Evolutionary conservation across 768 basidiomycete species (phyloP).

Genomic region (Pholiota microspora): DNA sequence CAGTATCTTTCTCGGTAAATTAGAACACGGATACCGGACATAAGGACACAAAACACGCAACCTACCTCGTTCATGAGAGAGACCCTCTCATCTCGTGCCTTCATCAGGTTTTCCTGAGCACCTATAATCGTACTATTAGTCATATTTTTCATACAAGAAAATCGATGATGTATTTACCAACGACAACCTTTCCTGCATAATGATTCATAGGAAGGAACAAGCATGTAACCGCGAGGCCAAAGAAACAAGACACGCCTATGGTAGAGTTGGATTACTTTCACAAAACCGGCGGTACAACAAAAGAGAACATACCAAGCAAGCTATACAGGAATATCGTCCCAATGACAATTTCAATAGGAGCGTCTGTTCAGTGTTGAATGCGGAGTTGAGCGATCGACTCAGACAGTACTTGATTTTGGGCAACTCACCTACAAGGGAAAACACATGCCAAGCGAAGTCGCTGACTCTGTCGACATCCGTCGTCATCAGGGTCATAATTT

Average conservation of each 20-base stretch:
- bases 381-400: no score
- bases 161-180: background rate
- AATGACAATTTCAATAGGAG: conserved; percentile 19
- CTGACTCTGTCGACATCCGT: conserved; percentile 90
- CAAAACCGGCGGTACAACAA: background rate
- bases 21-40: conserved; percentile 25
- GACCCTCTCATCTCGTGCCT: conserved; percentile 82
- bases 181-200: conserved; percentile 19
- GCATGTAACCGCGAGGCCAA: conserved; percentile 19
- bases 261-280: no score
- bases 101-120: conserved; percentile 50
- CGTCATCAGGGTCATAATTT: conserved; percentile 96
- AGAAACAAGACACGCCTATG: conserved; percentile 19
- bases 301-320: conserved; percentile 11
- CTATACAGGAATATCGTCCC: conserved; percentile 18
- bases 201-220: conserved; percentile 22
- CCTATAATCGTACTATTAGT: background rate
- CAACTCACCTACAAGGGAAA: conserved; percentile 68
- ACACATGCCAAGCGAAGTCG: conserved; percentile 80
- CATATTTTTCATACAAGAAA: background rate
- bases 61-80: conserved; percentile 82
- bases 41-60: conserved; percentile 38
- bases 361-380: conserved; percentile 14
- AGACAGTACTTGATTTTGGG: no score
- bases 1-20: conserved; percentile 62